A percentile compares a stretch with the other conserved stretches of the same genome.
These are phyloP conservation scores for Xylariaceae sp. DNA, from an alignment of 2,329 filamentous ascomycete genomes.

Conservation along the genomic window DNA sequence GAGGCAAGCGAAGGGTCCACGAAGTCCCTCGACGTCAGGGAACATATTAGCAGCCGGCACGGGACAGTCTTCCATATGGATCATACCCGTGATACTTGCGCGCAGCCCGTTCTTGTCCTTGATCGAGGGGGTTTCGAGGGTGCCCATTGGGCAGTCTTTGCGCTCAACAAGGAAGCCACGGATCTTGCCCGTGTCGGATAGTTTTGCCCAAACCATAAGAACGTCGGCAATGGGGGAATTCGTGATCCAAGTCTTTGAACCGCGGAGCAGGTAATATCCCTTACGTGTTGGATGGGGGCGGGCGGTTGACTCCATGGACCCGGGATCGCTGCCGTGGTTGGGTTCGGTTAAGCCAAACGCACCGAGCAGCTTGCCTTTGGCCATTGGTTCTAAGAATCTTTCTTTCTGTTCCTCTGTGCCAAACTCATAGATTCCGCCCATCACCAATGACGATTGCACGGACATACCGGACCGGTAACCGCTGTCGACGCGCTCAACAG, in stretches of 20 bases:
- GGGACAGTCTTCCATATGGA: conserved; percentile 86
- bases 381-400: conserved; percentile 73
- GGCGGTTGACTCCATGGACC: conserved; percentile 85
- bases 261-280: conserved; percentile 74
- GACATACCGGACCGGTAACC: conserved; percentile 92
- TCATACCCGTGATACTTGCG: conserved; percentile 96
- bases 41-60: conserved; percentile 93
- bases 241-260: conserved; percentile 92
- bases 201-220: conserved; percentile 86
- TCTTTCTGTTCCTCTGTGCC: conserved; percentile 86
- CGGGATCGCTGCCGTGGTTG: conserved; percentile 88
- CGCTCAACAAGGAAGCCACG: conserved; percentile 88
- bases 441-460: conserved; percentile 86
- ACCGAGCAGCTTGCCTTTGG: conserved; percentile 75
- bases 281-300: conserved; percentile 79
- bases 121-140: conserved; percentile 84
- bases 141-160: conserved; percentile 77
- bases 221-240: conserved; percentile 88
- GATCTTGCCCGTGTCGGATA: conserved; percentile 89
- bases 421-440: conserved; percentile 88
- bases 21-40: conserved; percentile 79
- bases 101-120: conserved; percentile 94
- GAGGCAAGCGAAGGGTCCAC: conserved; percentile 86
- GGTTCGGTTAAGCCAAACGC: conserved; percentile 90
- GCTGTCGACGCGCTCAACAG: conserved; percentile 86